Conservation (phyloP, 306 rosid species). For the Quercus engelmannii region DNA sequence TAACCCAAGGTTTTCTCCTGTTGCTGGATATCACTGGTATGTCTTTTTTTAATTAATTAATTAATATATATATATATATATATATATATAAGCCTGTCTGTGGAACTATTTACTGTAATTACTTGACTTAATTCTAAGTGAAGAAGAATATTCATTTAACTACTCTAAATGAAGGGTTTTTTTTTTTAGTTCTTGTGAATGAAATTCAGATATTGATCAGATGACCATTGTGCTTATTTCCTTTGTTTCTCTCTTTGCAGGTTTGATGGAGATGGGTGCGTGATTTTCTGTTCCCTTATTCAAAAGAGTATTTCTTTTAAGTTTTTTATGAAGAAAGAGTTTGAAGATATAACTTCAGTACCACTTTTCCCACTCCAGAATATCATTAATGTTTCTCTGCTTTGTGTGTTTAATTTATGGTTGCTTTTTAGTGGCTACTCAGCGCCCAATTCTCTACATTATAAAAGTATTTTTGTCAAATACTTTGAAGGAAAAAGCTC, state of each 20-base stretch:
- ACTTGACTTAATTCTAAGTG: not conserved
- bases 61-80: no score
- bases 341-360: not conserved
- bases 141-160: no score
- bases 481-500: not conserved
- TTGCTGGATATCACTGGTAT: slow-evolving; percentile 94
- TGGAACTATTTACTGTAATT: not conserved
- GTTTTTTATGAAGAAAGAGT: slow-evolving; percentile 14
- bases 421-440: not conserved
- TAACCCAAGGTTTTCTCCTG: slow-evolving; percentile 76
- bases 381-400: not conserved
- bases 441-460: not conserved
- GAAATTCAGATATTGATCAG: not conserved
- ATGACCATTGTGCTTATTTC: slow-evolving; percentile 26
- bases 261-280: slow-evolving; percentile 99
- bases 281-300: slow-evolving; percentile 23
- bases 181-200: no score
- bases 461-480: not conserved
- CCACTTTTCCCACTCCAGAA: not conserved
- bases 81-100: no score
- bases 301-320: slow-evolving; percentile 8
- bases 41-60: not conserved
- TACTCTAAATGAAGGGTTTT: not conserved
- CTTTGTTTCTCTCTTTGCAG: slow-evolving; percentile 47
- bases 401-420: not conserved